A percentile compares a stretch with the other conserved stretches of the same genome.
Conservation (phyloP, 202 grass and related monocot genomes). For the Zizania palustris region DNA sequence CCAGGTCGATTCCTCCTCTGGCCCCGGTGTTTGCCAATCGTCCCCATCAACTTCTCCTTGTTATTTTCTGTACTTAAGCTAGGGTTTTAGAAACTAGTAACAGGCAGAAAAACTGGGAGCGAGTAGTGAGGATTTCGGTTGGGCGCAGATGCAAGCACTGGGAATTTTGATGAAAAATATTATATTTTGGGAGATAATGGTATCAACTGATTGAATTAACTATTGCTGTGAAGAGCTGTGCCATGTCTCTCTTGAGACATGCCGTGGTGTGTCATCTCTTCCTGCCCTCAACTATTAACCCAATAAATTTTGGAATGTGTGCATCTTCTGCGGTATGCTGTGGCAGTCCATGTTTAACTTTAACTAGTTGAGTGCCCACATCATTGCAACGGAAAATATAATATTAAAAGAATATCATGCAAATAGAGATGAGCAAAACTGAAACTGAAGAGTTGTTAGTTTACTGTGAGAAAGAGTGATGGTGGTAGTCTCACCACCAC, state of each 20-base stretch:
- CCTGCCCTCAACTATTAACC: too few relatives aligned
- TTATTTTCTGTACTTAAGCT: background rate
- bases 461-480: too few relatives aligned
- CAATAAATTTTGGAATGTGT: background rate
- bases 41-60: background rate
- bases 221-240: background rate
- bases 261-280: background rate
- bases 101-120: too few relatives aligned
- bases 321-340: background rate
- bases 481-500: too few relatives aligned
- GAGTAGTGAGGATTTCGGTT: background rate
- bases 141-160: background rate
- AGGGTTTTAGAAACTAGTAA: background rate
- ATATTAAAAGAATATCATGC: too few relatives aligned
- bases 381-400: too few relatives aligned
- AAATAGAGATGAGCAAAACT: too few relatives aligned
- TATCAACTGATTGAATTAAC: background rate
- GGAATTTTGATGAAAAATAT: background rate
- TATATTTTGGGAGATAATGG: background rate
- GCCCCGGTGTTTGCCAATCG: background rate
- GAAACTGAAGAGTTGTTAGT: too few relatives aligned
- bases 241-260: background rate
- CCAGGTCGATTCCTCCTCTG: constrained; percentile 30
- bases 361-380: too few relatives aligned
- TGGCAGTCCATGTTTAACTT: background rate